Conservation (phyloP, 768 basidiomycete species). For the Suillus brevipes region DNA sequence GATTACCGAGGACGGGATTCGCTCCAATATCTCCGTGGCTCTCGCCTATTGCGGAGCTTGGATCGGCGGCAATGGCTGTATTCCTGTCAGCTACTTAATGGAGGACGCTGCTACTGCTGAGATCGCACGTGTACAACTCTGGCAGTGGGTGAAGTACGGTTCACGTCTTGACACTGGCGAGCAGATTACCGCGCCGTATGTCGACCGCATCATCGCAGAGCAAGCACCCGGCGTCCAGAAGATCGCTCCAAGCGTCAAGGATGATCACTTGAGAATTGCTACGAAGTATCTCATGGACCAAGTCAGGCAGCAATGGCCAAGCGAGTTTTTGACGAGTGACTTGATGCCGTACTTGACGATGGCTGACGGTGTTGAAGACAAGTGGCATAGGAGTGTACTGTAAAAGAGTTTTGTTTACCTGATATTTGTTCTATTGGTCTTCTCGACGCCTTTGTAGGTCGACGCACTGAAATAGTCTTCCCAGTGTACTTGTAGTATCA, state of each 20-base stretch:
- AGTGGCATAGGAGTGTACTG: constrained; percentile 52
- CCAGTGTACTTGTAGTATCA: constrained; percentile 2
- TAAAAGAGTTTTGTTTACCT: constrained; percentile 17
- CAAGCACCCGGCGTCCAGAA: constrained; percentile 63
- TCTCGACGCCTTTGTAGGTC: background rate
- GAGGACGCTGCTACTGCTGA: constrained; percentile 99
- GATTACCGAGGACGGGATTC: constrained; percentile 86
- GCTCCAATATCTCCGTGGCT: constrained; percentile 82
- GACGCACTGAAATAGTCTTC: background rate
- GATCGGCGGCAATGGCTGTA: constrained; percentile 97
- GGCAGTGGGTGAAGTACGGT: constrained; percentile 94
- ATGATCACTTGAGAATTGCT: constrained; percentile 72
- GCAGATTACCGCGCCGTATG: constrained; percentile 65
- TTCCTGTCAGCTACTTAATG: constrained; percentile 95
- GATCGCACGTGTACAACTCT: constrained; percentile 95
- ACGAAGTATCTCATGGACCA: constrained; percentile 79
- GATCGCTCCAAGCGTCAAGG: constrained; percentile 62
- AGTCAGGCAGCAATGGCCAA: constrained; percentile 79
- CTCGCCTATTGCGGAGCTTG: constrained; percentile 95
- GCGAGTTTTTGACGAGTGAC: constrained; percentile 96
- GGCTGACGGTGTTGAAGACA: constrained; percentile 70
- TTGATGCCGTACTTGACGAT: constrained; percentile 83
- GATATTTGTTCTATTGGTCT: background rate
- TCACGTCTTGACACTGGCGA: constrained; percentile 67
- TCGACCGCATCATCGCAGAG: constrained; percentile 65